These are phyloP conservation scores for Pseudocercospora macadamiae DNA, from an alignment of 2,329 filamentous ascomycete genomes.

Conservation along the genomic window DNA sequence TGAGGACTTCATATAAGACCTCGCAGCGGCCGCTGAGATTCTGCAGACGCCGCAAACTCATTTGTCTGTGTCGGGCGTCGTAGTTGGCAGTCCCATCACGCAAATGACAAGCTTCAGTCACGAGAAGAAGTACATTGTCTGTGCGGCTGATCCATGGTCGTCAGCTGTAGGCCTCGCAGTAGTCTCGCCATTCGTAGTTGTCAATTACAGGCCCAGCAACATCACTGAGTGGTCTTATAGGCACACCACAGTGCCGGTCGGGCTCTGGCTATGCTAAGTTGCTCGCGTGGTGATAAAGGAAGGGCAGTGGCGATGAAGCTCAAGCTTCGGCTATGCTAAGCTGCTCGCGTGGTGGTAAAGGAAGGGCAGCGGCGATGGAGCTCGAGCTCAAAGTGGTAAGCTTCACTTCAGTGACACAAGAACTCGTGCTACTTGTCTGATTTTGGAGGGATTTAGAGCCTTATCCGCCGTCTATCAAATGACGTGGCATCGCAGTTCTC, in stretches of 20 bases:
- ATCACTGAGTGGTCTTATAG: not conserved
- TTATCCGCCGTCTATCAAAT: not conserved
- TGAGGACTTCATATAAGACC: too few relatives aligned
- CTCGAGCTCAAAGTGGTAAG: not conserved
- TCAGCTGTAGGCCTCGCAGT: slow-evolving; percentile 2
- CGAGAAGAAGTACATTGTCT: not conserved
- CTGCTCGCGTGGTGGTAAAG: too few relatives aligned
- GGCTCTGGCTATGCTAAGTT: too few relatives aligned
- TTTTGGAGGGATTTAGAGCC: not conserved
- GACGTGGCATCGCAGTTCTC: not conserved
- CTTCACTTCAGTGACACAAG: not conserved
- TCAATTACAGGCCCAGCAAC: not conserved
- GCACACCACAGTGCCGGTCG: slow-evolving; percentile 7
- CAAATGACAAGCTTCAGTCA: not conserved
- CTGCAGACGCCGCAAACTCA: too few relatives aligned
- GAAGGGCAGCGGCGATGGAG: too few relatives aligned
- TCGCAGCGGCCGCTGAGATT: too few relatives aligned
- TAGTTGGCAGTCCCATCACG: too few relatives aligned
- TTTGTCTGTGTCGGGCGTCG: too few relatives aligned
- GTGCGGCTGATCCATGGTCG: slow-evolving; percentile 6
- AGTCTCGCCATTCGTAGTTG: not conserved
- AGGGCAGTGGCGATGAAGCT: too few relatives aligned
- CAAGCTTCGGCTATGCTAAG: too few relatives aligned
- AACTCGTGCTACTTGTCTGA: not conserved
- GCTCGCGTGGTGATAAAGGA: too few relatives aligned